Percentiles rank a stretch among this genome's conserved stretches.
phyloP scores from a whole-genome alignment of 768 basidiomycete genomes.

The Nevesoporus exiguus region DNA sequence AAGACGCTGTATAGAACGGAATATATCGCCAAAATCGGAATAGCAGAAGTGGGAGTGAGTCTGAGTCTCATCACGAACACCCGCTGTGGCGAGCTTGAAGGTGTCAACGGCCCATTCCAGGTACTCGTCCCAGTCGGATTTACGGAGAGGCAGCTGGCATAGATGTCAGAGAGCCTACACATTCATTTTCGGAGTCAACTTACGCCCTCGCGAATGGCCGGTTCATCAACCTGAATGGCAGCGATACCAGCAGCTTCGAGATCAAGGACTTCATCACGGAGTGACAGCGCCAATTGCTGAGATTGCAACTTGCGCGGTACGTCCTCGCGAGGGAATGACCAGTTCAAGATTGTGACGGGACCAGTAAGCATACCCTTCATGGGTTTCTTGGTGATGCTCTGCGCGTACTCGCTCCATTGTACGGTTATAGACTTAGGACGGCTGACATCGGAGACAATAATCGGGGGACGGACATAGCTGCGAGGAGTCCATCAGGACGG shows the following conservation, averaged over 20 bases:
- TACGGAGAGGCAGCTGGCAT: slow-evolving; percentile 86
- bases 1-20: slow-evolving; percentile 93
- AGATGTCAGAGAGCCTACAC: not conserved
- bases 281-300: slow-evolving; percentile 95
- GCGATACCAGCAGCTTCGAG: slow-evolving; percentile 95
- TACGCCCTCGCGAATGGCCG: slow-evolving; percentile 98
- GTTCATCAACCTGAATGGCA: slow-evolving; percentile 99
- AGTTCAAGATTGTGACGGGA: slow-evolving; percentile 98
- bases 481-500: slow-evolving; percentile 7
- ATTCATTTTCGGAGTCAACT: slow-evolving; percentile 27
- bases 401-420: slow-evolving; percentile 94
- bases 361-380: slow-evolving; percentile 99
- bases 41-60: slow-evolving; percentile 99
- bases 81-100: slow-evolving; percentile 96
- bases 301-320: slow-evolving; percentile 95
- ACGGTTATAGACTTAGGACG: slow-evolving; percentile 93
- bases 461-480: slow-evolving; percentile 95
- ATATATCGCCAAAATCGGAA: slow-evolving; percentile 98
- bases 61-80: slow-evolving; percentile 90
- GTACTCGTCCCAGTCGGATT: slow-evolving; percentile 94
- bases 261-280: slow-evolving; percentile 97
- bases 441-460: slow-evolving; percentile 97
- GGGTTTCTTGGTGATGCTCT: slow-evolving; percentile 86
- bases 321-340: slow-evolving; percentile 99
- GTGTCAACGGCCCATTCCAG: slow-evolving; percentile 98